Evolutionary conservation across 768 basidiomycete species (phyloP), one percentile per base, ranked within the genome.

Genomic region (Hirschioporus abietinus): DNA sequence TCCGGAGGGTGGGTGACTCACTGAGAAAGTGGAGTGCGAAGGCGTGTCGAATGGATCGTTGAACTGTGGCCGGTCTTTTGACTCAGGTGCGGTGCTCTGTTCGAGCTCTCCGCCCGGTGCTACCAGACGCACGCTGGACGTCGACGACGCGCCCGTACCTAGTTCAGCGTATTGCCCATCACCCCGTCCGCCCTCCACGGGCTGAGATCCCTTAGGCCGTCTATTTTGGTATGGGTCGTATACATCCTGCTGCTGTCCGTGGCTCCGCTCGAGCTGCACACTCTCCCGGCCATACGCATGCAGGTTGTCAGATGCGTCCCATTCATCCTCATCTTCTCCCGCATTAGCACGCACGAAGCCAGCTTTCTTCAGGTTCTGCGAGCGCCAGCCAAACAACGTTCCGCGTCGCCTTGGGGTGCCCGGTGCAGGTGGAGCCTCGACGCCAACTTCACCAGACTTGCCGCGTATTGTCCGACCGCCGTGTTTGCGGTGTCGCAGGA

Each of bases 401-500:
- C 78, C 69, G n/a, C 73, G 70, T 5, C 73, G 71, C 20, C 71
- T 71, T 58, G 65, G 65, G 67, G 65, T 26, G 57, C 64, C 71
- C 69, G 63, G 69, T 67, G 52, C 72, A 27, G 72, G 70, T 64
- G 60, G 64, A 58, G 26, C 69, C 68, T 24, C 60, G 57, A 63
- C 70, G 20, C 68, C 65, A 24, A 74, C 70, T 68, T 70, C 74
- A 59, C 72, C 72, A 25, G 74, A 71, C n/a, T 69, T 73, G 18
- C 69, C 74, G 59, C 75, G 74, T 17, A 71, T 74, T 35, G 75
- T 76, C 42, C 76, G 75, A 25, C 78, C 77, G 3, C 71, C 71
- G 27, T 80, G 80, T 42, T 79, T 78, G 72, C 85, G 79, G 63
- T 84, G 74, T 58, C 83, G 82, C 20, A 90, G 77, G 36, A 91